Conservation (phyloP, 1,284 basidiomycete genomes). For the Cryptococcus sp. region DNA sequence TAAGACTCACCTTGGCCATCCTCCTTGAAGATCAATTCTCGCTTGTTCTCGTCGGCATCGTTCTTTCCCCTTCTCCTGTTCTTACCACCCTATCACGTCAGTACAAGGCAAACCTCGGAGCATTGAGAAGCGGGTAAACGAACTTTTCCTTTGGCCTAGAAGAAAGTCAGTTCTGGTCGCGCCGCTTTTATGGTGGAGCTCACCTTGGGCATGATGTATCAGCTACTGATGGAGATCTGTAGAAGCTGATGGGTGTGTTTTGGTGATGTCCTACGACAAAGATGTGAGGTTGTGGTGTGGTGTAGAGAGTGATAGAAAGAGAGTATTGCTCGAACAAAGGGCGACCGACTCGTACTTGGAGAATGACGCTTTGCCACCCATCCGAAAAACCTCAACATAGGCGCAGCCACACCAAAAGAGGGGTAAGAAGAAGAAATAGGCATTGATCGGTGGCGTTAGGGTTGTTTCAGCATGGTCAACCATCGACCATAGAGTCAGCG, state of each 20-base stretch:
- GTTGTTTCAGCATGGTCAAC: too few relatives aligned
- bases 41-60: slow-evolving; percentile 97
- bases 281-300: neutral
- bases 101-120: neutral
- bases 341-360: neutral
- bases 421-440: too few relatives aligned
- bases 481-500: too few relatives aligned
- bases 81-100: slow-evolving; percentile 87
- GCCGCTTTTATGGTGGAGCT: slow-evolving; percentile 1
- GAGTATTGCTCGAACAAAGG: neutral
- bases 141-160: slow-evolving; percentile 43
- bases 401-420: too few relatives aligned
- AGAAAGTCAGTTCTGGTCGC: neutral
- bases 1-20: slow-evolving; percentile 72
- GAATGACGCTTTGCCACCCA: too few relatives aligned
- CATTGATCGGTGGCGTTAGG: too few relatives aligned
- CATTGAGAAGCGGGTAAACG: slow-evolving; percentile 2
- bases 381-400: too few relatives aligned
- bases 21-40: slow-evolving; percentile 97
- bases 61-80: slow-evolving; percentile 99
- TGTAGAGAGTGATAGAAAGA: too few relatives aligned
- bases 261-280: neutral
- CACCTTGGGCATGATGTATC: slow-evolving; percentile 40
- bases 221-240: slow-evolving; percentile 2
- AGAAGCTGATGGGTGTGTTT: neutral